A percentile compares a stretch with the other conserved stretches of the same genome.
These are phyloP conservation scores for Penicillium brasilianum DNA, from an alignment of 2,329 filamentous ascomycete genomes.

Conservation along the genomic window DNA sequence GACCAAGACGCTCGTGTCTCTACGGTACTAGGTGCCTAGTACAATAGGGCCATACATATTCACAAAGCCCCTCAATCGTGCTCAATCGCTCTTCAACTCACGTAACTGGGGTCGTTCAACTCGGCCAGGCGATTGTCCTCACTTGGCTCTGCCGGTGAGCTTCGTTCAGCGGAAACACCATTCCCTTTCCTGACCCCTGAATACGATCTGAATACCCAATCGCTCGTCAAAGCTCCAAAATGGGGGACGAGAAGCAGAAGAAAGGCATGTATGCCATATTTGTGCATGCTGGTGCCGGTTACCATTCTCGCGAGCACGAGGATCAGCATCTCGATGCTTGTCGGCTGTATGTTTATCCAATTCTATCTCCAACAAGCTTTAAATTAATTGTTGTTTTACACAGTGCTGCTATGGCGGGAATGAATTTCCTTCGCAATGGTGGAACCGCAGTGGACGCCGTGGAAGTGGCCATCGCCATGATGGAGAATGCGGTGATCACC, in stretches of 20 bases:
- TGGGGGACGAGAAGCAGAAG: constrained; percentile 44
- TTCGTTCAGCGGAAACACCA: not conserved
- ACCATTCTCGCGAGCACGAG: constrained; percentile 88
- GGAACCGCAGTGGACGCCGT: constrained; percentile 85
- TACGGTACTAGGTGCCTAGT: constrained; percentile 6
- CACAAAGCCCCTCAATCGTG: not conserved
- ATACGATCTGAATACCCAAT: not conserved
- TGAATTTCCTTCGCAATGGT: constrained; percentile 79
- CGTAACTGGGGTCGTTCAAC: not conserved
- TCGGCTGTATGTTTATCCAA: constrained; percentile 70
- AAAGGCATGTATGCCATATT: constrained; percentile 76
- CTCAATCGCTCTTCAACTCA: not conserved
- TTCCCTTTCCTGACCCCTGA: not conserved
- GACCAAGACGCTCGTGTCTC: constrained; percentile 1
- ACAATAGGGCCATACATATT: not conserved
- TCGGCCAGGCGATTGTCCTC: not conserved
- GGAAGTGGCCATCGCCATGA: constrained; percentile 81
- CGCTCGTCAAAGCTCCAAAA: constrained; percentile 20
- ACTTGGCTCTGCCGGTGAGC: not conserved
- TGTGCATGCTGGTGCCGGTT: constrained; percentile 93
- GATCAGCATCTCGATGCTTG: constrained; percentile 82
- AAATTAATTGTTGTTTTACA: not conserved
- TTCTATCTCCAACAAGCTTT: not conserved
- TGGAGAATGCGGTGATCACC: constrained; percentile 94
- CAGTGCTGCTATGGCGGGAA: constrained; percentile 82